Percentiles rank a stretch among this genome's conserved stretches.
Evolutionary conservation across 148 eudicot species (phyloP).

Genomic region (Rhododendron vialii): DNA sequence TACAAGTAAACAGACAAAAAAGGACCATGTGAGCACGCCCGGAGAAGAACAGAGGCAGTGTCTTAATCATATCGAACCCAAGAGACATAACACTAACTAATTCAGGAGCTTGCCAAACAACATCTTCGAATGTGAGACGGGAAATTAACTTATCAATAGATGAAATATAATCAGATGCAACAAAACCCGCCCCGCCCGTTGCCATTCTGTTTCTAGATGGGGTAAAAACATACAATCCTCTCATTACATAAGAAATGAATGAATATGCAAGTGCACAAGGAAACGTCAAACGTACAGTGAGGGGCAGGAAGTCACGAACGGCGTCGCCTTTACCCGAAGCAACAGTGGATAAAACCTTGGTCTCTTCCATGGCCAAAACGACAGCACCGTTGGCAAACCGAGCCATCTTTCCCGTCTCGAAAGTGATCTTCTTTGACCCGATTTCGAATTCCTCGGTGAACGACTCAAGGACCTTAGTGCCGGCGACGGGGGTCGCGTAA

Average conservation of each 20-base stretch:
- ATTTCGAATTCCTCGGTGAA: conserved; percentile 84
- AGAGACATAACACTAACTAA: neutral
- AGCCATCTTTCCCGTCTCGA: conserved; percentile 88
- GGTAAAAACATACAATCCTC: neutral
- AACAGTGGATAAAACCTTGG: conserved; percentile 81
- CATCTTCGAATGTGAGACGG: neutral
- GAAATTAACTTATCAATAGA: neutral
- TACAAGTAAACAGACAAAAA: neutral
- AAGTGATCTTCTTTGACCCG: conserved; percentile 47
- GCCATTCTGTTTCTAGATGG: neutral
- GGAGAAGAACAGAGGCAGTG: neutral
- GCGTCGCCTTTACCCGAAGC: conserved; percentile 57
- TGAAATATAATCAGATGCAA: neutral
- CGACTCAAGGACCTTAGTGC: conserved; percentile 54
- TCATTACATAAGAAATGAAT: neutral
- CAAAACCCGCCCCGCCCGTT: neutral
- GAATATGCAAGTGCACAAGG: neutral
- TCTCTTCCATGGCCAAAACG: conserved; percentile 70
- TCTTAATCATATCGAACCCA: neutral
- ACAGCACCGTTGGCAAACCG: conserved; percentile 87
- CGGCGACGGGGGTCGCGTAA: conserved; percentile 14
- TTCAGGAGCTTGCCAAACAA: neutral
- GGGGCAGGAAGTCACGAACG: conserved; percentile 77
- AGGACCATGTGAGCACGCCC: neutral
- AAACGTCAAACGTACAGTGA: conserved; percentile 55